Conservation (phyloP, 257 asterid species). For the Ilex aquifolium region DNA sequence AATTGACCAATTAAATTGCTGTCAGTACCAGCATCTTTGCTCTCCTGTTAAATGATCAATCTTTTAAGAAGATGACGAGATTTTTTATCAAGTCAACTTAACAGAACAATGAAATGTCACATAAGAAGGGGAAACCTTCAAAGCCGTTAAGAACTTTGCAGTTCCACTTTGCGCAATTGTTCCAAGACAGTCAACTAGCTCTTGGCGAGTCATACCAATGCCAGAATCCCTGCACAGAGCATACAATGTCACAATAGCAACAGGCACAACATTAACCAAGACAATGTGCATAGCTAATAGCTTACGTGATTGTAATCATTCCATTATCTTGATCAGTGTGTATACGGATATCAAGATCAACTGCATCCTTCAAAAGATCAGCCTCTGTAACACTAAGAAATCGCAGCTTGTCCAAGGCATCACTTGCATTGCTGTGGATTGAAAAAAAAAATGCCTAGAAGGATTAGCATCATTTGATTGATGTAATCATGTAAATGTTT, state of each 20-base stretch:
- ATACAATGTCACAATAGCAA: slow-evolving; percentile 12
- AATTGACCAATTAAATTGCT: slow-evolving; percentile 98
- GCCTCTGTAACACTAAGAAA: slow-evolving; percentile 90
- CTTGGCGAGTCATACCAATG: slow-evolving; percentile 93
- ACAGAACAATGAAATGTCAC: background rate
- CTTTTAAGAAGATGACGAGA: too few species aligned
- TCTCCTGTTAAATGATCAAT: slow-evolving; percentile 50
- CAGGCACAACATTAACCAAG: slow-evolving; percentile 6
- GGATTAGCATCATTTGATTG: background rate
- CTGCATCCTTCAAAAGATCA: slow-evolving; percentile 63
- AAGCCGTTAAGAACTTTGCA: slow-evolving; percentile 84
- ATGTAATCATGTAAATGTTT: too few species aligned
- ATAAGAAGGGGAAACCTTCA: slow-evolving; percentile 49
- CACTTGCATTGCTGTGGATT: slow-evolving; percentile 85
- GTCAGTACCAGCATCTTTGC: slow-evolving; percentile 88
- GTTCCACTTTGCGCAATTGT: slow-evolving; percentile 99
- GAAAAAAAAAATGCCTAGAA: slow-evolving; percentile 4
- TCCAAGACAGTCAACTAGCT: slow-evolving; percentile 92
- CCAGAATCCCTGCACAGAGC: slow-evolving; percentile 71
- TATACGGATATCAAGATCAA: slow-evolving; percentile 84
- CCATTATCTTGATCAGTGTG: slow-evolving; percentile 90
- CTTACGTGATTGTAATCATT: slow-evolving; percentile 73
- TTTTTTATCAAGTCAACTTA: too few species aligned
- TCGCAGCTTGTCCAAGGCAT: slow-evolving; percentile 96
- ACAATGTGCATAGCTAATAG: slow-evolving; percentile 1